Conservation (phyloP, 202 grass and related monocot species). For the Musa balbisiana region DNA sequence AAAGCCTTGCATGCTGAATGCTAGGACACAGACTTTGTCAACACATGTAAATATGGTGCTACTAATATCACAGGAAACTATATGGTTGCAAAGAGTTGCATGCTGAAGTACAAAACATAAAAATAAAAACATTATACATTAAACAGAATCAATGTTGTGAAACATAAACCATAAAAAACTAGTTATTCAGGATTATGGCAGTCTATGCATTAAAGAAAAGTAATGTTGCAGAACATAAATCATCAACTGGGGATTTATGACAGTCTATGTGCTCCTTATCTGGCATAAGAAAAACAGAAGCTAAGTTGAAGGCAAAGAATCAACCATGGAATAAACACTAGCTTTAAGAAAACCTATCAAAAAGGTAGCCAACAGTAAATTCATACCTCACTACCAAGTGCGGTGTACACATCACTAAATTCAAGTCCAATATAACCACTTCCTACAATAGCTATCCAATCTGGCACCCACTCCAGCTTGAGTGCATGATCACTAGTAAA, state of each 20-base stretch:
- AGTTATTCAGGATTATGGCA: no score
- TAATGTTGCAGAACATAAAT: no score
- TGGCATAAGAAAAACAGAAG: not conserved
- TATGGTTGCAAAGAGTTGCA: no score
- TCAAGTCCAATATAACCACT: constrained; percentile 95
- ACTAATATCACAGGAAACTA: no score
- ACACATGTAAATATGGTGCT: no score
- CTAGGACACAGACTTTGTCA: not conserved
- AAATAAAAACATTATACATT: no score
- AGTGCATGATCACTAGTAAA: constrained; percentile 77
- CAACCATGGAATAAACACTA: not conserved
- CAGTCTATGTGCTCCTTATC: not conserved
- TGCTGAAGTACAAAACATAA: no score
- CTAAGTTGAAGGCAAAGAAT: not conserved
- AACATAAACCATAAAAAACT: no score
- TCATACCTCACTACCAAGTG: constrained; percentile 80
- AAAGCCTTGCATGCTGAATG: not conserved
- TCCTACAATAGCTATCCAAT: constrained; percentile 96
- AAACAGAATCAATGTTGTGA: no score
- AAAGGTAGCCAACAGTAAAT: not conserved
- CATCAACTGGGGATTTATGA: no score
- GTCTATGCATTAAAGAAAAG: no score
- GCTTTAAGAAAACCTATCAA: not conserved
- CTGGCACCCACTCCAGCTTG: constrained; percentile 68
- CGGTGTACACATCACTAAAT: constrained; percentile 92